Evolutionary conservation across 1,284 basidiomycete species (phyloP).

Genomic region (Irpex sp.): DNA sequence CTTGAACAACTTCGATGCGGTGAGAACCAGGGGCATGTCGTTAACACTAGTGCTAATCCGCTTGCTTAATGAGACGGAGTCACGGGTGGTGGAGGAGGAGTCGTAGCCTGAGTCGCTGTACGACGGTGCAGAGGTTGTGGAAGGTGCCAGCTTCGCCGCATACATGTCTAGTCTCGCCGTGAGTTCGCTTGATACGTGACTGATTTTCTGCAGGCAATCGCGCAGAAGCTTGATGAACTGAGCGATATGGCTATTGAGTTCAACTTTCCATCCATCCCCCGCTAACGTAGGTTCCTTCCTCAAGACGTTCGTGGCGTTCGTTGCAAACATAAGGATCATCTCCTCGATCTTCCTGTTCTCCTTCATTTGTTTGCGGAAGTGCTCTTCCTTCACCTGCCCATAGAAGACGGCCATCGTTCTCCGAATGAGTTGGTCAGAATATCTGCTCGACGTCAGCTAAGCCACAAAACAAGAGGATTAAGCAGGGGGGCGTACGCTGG

Average conservation of each 20-base stretch:
- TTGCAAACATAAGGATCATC: conserved; percentile 93
- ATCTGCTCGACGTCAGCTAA: conserved; percentile 42
- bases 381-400: conserved; percentile 80
- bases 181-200: conserved; percentile 82
- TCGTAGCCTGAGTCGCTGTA: conserved; percentile 67
- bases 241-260: conserved; percentile 89
- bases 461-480: not conserved
- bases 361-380: conserved; percentile 86
- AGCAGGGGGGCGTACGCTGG: conserved; percentile 55
- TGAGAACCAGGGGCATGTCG: conserved; percentile 76
- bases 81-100: conserved; percentile 45
- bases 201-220: conserved; percentile 71
- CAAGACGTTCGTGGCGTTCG: conserved; percentile 80
- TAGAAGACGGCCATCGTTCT: conserved; percentile 90
- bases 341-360: conserved; percentile 98
- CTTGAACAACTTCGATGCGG: conserved; percentile 75
- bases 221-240: conserved; percentile 84
- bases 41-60: conserved; percentile 44
- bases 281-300: conserved; percentile 79
- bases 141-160: conserved; percentile 72
- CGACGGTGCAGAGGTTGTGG: conserved; percentile 28
- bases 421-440: conserved; percentile 83
- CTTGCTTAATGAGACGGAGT: conserved; percentile 43
- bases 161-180: conserved; percentile 80
- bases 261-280: conserved; percentile 87